Evolutionary conservation across 2,329 filamentous ascomycete species (phyloP).

Genomic region (Coccinonectria pachysandricola): DNA sequence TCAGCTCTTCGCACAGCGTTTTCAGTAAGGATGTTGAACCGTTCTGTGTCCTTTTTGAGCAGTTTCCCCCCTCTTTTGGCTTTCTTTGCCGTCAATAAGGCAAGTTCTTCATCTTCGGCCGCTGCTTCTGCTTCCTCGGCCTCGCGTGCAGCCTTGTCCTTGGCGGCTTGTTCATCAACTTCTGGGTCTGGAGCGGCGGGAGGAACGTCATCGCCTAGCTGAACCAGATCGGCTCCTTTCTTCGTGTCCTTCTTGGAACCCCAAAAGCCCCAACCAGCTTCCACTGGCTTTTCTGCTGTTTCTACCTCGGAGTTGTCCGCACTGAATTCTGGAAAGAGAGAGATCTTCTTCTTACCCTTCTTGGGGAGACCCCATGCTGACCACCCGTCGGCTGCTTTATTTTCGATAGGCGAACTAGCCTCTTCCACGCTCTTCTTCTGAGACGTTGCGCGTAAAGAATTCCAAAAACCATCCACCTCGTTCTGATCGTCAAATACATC

Average conservation of each 20-base stretch:
- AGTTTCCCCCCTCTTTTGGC: slow-evolving; percentile 13
- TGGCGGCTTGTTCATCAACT: slow-evolving; percentile 10
- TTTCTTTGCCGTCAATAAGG: slow-evolving; percentile 32
- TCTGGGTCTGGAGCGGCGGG: slow-evolving; percentile 19
- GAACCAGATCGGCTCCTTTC: slow-evolving; percentile 28
- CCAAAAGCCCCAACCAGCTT: slow-evolving; percentile 19
- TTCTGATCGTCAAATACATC: slow-evolving; percentile 7
- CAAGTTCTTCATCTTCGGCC: slow-evolving; percentile 23
- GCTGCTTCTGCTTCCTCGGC: slow-evolving; percentile 14
- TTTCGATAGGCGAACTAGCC: slow-evolving; percentile 7
- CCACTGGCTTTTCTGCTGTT: slow-evolving; percentile 8
- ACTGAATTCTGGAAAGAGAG: slow-evolving; percentile 7
- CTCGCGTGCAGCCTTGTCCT: slow-evolving; percentile 12
- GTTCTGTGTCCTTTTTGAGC: slow-evolving; percentile 12
- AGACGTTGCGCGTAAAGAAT: no score
- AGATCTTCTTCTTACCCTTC: slow-evolving; percentile 17
- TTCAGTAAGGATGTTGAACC: slow-evolving; percentile 9
- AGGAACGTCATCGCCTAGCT: slow-evolving; percentile 23
- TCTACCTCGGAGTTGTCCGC: slow-evolving; percentile 5
- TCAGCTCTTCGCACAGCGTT: slow-evolving; percentile 16
- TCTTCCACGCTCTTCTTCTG: slow-evolving; percentile 12
- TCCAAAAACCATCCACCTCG: slow-evolving; percentile 20
- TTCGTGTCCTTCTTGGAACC: slow-evolving; percentile 32
- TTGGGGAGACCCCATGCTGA: slow-evolving; percentile 12
- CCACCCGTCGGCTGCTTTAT: slow-evolving; percentile 12